These are phyloP conservation scores for Fusarium albosuccineum DNA, from an alignment of 2,329 filamentous ascomycete species.

Conservation along the genomic window DNA sequence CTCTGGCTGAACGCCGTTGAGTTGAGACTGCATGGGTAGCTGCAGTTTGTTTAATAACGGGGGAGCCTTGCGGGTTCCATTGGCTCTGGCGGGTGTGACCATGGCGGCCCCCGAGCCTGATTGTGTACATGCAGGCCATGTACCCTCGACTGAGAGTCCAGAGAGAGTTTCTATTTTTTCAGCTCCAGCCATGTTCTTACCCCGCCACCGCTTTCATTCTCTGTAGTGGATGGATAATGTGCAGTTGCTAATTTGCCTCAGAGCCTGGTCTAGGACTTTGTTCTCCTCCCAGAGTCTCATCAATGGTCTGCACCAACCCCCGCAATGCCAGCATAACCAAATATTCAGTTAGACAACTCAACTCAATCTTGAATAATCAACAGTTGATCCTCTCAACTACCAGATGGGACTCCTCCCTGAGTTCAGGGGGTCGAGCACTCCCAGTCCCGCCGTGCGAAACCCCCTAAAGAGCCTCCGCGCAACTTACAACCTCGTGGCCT, in stretches of 20 bases:
- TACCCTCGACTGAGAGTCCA: background rate
- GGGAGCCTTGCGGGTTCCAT: background rate
- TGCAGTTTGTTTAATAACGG: background rate
- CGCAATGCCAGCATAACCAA: background rate
- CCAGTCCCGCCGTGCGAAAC: slow-evolving; percentile 18
- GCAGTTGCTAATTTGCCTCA: background rate
- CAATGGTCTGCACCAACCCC: too few species aligned
- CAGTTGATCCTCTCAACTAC: background rate
- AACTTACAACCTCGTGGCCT: slow-evolving; percentile 32
- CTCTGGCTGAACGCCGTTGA: too few species aligned
- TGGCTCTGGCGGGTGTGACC: background rate
- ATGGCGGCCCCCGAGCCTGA: slow-evolving; percentile 13
- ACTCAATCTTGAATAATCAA: too few species aligned
- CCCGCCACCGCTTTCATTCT: background rate
- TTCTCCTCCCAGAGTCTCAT: background rate
- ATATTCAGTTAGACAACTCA: background rate
- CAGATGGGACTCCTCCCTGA: too few species aligned
- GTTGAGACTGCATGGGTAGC: too few species aligned
- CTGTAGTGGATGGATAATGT: slow-evolving; percentile 8
- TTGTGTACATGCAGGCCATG: slow-evolving; percentile 19
- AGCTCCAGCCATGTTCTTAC: slow-evolving; percentile 8
- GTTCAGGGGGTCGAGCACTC: too few species aligned
- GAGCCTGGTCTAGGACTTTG: slow-evolving; percentile 2
- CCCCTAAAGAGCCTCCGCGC: slow-evolving; percentile 15
- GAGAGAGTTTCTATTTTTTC: slow-evolving; percentile 1